Conservation (phyloP, 1,284 basidiomycete genomes). For the Anthracocystis panici-leucophaei region DNA sequence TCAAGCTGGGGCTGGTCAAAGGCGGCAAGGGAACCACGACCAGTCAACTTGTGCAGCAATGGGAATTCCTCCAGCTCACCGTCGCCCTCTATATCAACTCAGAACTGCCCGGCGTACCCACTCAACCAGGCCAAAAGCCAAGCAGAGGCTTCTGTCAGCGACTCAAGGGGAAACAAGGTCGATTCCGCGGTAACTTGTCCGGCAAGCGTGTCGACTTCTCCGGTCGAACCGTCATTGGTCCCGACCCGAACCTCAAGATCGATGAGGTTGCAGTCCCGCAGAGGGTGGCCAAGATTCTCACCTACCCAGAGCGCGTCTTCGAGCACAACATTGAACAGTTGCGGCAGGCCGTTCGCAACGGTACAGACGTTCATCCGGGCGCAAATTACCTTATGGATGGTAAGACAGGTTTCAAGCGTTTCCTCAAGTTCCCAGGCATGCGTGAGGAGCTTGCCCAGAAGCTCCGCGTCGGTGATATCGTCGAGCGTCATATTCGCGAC, state of each 20-base stretch:
- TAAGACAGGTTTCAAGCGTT: conserved; percentile 80
- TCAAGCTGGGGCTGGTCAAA: conserved; percentile 88
- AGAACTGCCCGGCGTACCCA: conserved; percentile 81
- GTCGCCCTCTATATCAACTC: conserved; percentile 99
- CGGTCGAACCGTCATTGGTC: conserved; percentile 97
- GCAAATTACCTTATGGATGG: conserved; percentile 87
- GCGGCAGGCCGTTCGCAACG: conserved; percentile 85
- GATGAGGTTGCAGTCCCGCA: conserved; percentile 89
- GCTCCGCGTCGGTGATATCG: conserved; percentile 84
- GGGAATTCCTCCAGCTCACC: conserved; percentile 95
- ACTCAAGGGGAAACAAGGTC: conserved; percentile 97
- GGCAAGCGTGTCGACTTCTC: conserved; percentile 99
- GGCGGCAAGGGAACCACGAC: conserved; percentile 67
- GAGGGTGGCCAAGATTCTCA: conserved; percentile 93
- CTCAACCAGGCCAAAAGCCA: conserved; percentile 65
- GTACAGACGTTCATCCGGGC: conserved; percentile 91
- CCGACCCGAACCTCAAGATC: conserved; percentile 96
- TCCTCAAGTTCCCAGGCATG: conserved; percentile 66
- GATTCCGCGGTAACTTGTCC: conserved; percentile 97
- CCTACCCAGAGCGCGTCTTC: conserved; percentile 96
- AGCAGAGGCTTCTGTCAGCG: conserved; percentile 90
- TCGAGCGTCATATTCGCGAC: conserved; percentile 94
- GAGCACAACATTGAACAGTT: conserved; percentile 87
- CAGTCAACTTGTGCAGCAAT: conserved; percentile 79
- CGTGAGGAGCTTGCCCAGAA: conserved; percentile 75